A percentile compares a stretch with the other conserved stretches of the same genome.
These are phyloP conservation scores for Fusarium chlamydosporum DNA, from an alignment of 2,329 filamentous ascomycete genomes.

Conservation along the genomic window DNA sequence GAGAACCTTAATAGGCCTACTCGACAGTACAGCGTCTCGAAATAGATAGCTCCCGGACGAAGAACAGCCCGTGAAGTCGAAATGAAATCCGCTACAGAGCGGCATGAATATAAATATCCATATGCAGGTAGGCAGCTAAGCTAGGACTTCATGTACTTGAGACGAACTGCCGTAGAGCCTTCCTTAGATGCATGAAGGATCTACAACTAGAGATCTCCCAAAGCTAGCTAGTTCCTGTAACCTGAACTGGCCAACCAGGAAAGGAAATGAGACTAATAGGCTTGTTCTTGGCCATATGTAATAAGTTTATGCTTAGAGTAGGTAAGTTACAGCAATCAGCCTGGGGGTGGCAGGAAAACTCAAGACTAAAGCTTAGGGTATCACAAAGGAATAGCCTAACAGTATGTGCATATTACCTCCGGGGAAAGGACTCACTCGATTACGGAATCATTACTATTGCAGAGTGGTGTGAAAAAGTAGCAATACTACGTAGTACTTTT, in stretches of 20 bases:
- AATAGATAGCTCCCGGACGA: not conserved
- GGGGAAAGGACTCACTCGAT: not conserved
- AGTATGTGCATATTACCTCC: not conserved
- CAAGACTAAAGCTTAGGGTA: not conserved
- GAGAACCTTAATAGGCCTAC: not conserved
- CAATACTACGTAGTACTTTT: not conserved
- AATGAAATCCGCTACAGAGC: too few relatives aligned
- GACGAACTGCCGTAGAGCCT: not conserved
- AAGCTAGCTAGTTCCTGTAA: not conserved
- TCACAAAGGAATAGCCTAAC: too few relatives aligned
- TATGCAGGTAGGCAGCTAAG: not conserved
- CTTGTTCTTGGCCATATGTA: not conserved
- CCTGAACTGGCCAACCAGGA: not conserved
- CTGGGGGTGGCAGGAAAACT: not conserved
- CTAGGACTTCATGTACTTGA: not conserved
- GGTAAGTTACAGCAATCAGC: not conserved
- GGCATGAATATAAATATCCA: not conserved
- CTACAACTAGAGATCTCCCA: not conserved
- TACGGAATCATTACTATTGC: constrained; percentile 5
- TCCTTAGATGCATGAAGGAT: not conserved
- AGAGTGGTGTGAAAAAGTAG: constrained; percentile 6
- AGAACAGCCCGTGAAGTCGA: too few relatives aligned
- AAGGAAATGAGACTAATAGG: not conserved
- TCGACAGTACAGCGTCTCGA: not conserved
- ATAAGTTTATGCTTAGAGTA: not conserved